Base-by-base conservation (phyloP, 805 yeast species). In the Metschnikowia corniflorae region DNA sequence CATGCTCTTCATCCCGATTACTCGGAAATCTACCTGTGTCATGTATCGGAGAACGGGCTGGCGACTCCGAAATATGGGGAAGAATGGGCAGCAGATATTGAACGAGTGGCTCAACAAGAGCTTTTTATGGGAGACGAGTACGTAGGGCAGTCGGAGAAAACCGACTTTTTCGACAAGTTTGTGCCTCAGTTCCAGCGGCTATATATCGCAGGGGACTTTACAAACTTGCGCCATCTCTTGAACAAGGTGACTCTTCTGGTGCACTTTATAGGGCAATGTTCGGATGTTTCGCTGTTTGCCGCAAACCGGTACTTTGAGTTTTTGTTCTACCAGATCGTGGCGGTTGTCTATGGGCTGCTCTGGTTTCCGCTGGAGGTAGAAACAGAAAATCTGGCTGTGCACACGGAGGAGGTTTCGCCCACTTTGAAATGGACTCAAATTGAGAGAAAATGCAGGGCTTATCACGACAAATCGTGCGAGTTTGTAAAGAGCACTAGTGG, bases 281-380 rank as follows among this genome's bases (percentile, higher is more conserved):
- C 43, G 14, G 50, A 48, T 27, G 35, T 42, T 18, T 39, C 34
- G 9, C 54, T 44, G 23, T 50, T 60, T 30, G 40, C 41, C 12
- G 36, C 40, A 6, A 63, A 60, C 45, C 35, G 47, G 20, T 59
- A 47, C 44, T 39, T 63, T 21, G 65, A 64, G 44, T 55, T 48
- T 33, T 43, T 53, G 19, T 57, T 59, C 32, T 51, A 50, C 33
- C 65, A 59, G 31, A 52, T 51, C 21, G 32, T 51, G 4, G 40
- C 50, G 10, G 39, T 46, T 7, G 33, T 59, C 1, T 54, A 49
- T 42, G 52, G 49, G 18, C 46, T 35, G 36, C 31, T 53, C 12
- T 55, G 61, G 57, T 55, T 53, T 30, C 44, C 51, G 6, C 33
- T 27, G 19, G 20, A 7, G 9, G 21, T 36, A 6, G 17, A 26